Evolutionary conservation across 1,284 basidiomycete genomes (phyloP).

Genomic region (Salmacisia buchloeana): DNA sequence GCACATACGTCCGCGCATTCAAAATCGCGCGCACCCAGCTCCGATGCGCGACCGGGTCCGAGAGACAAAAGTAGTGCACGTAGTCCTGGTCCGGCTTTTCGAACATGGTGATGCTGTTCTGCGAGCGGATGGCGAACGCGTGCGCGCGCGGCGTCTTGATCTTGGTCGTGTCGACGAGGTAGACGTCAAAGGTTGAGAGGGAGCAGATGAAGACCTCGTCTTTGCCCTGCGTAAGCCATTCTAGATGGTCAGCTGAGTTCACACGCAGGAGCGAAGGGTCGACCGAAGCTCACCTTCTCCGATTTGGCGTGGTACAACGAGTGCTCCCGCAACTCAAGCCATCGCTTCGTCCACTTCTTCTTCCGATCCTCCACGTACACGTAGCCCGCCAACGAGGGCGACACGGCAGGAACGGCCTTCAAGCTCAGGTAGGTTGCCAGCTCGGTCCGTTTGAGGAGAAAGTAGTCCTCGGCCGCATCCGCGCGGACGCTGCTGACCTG

Average conservation of each 20-base stretch:
- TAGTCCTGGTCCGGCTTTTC: slow-evolving; percentile 44
- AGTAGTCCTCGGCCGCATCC: slow-evolving; percentile 26
- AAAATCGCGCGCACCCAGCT: slow-evolving; percentile 45
- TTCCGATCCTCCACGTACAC: slow-evolving; percentile 41
- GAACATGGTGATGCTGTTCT: slow-evolving; percentile 34
- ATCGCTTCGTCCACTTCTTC: slow-evolving; percentile 44
- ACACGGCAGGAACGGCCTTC: slow-evolving; percentile 30
- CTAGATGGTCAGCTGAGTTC: not conserved
- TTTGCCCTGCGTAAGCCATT: slow-evolving; percentile 24
- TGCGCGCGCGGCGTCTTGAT: slow-evolving; percentile 38
- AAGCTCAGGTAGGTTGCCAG: slow-evolving; percentile 34
- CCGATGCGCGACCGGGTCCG: slow-evolving; percentile 40
- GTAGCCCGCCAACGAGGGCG: slow-evolving; percentile 40
- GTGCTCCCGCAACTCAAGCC: slow-evolving; percentile 49
- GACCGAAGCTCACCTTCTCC: slow-evolving; percentile 26
- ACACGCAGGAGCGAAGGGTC: not conserved
- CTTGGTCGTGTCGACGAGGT: slow-evolving; percentile 32
- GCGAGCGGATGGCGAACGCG: slow-evolving; percentile 41
- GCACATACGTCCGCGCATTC: slow-evolving; percentile 44
- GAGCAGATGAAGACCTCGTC: slow-evolving; percentile 38
- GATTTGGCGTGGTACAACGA: slow-evolving; percentile 42
- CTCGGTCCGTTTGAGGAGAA: slow-evolving; percentile 42
- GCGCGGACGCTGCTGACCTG: slow-evolving; percentile 34
- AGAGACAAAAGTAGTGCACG: slow-evolving; percentile 39
- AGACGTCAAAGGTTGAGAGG: slow-evolving; percentile 43